Percentiles rank a stretch among this genome's conserved stretches.
Conservation (phyloP, 2,329 filamentous ascomycete genomes). For the Claviceps humidiphila region DNA sequence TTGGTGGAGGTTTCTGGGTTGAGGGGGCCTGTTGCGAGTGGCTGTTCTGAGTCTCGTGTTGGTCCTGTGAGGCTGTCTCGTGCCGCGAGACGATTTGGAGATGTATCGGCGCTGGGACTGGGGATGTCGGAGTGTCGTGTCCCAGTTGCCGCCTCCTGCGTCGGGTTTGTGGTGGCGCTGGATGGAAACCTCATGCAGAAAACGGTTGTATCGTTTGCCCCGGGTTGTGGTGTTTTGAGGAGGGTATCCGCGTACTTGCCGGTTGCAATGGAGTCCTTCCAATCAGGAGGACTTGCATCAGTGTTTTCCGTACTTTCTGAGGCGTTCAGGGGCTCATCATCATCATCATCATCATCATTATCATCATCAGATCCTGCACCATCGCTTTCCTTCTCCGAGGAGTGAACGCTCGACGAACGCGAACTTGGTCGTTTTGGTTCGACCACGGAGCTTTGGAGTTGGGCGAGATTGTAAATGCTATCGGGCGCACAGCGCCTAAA, state of each 20-base stretch:
- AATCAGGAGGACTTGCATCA: background rate
- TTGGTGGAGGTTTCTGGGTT: background rate
- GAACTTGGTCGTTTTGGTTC: background rate
- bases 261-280: background rate
- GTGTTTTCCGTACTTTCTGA: background rate
- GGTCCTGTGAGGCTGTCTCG: background rate
- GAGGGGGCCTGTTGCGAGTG: background rate
- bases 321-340: background rate
- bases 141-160: background rate
- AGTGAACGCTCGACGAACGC: slow-evolving; percentile 1
- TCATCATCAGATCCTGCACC: background rate
- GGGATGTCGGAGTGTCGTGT: background rate
- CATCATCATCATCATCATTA: too few relatives aligned
- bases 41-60: background rate
- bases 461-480: background rate
- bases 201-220: background rate
- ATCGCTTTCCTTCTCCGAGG: background rate
- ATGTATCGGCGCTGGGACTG: background rate
- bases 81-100: background rate
- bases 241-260: background rate
- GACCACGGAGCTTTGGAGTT: background rate
- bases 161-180: background rate
- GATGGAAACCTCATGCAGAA: background rate
- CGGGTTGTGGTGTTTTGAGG: background rate
- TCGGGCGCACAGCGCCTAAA: background rate